Base-by-base conservation (phyloP, 768 basidiomycete species). In the Pulveroboletus sp. region DNA sequence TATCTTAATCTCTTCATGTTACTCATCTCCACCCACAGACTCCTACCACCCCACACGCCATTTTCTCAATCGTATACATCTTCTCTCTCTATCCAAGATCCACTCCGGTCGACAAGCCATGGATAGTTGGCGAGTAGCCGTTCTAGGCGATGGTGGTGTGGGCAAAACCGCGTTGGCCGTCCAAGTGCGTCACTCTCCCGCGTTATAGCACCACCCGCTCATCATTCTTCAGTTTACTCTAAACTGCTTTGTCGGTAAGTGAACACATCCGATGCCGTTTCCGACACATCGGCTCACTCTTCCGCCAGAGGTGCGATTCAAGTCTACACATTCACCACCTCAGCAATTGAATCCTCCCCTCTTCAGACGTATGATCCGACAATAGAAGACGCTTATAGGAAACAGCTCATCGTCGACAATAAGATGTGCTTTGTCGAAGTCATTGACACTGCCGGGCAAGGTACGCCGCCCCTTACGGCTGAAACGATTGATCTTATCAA, bases 351-450 rank as follows among this genome's bases (percentile, higher is more conserved):
- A 55, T 35, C 42, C 19, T 31, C 40, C 53, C 47, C 45, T 23
- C 4, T 34, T 49, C 57, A 95, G 91, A 92, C 92, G 45, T 97
- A 97, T 70, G 93, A 97, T 74, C 93, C 93, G 49, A 97, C 93
- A 60, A 97, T 97, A 81, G 93, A 97, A 73, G 93, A 96, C 68
- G 93, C 93, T 55, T 96, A 97, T 73, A 81, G 93, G 62, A 95
- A 94, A 69, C 92, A 93, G 67, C 80, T 93, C 60, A 84, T 93
- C 49, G 92, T 96, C 56, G 93, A 95, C 71, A 92, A 93, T 65
- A 81, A 85, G 60, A 93, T 93, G 83, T 94, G 92, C 72, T 88
- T 93, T 68, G 82, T 97, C 57, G 93, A 97, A 70, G 91, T 97
- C 55, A 89, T 97, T 68, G 93, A 97, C 72, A 96, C 94, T 60